Evolutionary conservation across 768 basidiomycete species (phyloP).

Genomic region (Collybiopsis luxurians): DNA sequence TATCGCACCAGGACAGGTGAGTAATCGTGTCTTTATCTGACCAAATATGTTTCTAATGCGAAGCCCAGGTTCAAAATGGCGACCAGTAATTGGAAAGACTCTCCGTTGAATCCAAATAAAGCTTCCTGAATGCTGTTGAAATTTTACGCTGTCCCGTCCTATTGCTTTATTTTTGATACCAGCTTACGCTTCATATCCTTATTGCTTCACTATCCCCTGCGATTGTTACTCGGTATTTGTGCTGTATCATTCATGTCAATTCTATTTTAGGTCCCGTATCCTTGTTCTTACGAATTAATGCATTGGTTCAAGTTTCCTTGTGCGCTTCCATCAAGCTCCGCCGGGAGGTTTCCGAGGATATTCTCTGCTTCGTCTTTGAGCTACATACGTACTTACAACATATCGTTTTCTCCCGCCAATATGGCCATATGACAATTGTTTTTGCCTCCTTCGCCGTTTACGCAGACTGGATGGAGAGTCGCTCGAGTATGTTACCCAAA

Average conservation of each 20-base stretch:
- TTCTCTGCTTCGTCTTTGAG: neutral
- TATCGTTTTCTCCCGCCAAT: neutral
- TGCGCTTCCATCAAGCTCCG: neutral
- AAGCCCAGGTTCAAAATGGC: constrained; percentile 63
- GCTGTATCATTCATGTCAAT: constrained; percentile 7
- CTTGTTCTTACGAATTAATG: neutral
- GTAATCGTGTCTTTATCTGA: constrained; percentile 11
- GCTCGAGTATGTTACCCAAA: too few relatives aligned
- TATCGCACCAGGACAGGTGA: constrained; percentile 73
- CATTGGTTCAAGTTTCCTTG: neutral
- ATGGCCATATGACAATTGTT: neutral
- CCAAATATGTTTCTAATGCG: neutral
- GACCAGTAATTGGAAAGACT: constrained; percentile 74
- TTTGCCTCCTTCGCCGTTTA: neutral
- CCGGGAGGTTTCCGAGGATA: neutral
- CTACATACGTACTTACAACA: neutral
- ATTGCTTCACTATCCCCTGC: constrained; percentile 3
- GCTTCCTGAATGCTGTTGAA: constrained; percentile 20
- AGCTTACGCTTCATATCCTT: neutral
- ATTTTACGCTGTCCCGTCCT: neutral
- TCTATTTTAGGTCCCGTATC: neutral
- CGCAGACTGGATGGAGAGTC: too few relatives aligned
- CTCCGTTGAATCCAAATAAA: constrained; percentile 63
- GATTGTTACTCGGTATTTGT: neutral
- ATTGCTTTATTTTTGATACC: neutral